Base-by-base conservation (phyloP, 2,329 filamentous ascomycete genomes). In the Diaporthe sp. region DNA sequence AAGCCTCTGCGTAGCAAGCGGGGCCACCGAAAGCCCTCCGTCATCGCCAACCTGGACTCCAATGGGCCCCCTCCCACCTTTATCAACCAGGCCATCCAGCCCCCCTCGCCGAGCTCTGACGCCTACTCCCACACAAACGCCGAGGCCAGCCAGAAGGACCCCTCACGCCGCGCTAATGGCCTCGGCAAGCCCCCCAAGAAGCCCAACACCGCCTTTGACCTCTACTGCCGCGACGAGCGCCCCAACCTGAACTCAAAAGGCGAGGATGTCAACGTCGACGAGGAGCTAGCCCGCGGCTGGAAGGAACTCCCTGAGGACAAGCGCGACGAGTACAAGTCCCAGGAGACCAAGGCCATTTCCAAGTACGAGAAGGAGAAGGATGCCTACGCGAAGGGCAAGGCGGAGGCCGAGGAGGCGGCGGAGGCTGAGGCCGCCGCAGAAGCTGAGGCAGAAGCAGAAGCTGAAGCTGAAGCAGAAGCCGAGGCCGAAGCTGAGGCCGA, bases 1-100 rank as follows among this genome's bases (percentile, higher is more conserved):
- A 95, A 95, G 83, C 93, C 93, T 39, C 85, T 95, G 77, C 90
- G 93, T 42, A 92, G 90, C 76, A 95, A 95, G 86, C 90, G 93
- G 71, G 92, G 92, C 75, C 92, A 94, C 79, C 86, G 92, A 70
- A 92, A 92, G 83, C 85, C 87, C 32, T 90, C 89, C 47, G 82
- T 86, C 71, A 81, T 86, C 72, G 82, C 84, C 74, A 85, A 85
- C 76, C 17, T 75, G 73, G 73, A 75, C 77, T 61, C 75, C 58
- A 73, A 71, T 27, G 80, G 80, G 32, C 80, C 83, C 73, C 85
- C 82, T 76, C 83, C 85, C 47, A 82, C 83, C 35, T 86, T 86
- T 76, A 85, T 86, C 79, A 87, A 84, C 81, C 85, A 89, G 78
- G 86, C 85, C 73, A 77, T 86, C 75, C 79, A 84, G 35, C 83